Evolutionary conservation across 768 basidiomycete species (phyloP).

Genomic region (Fomitopsis pulvina): DNA sequence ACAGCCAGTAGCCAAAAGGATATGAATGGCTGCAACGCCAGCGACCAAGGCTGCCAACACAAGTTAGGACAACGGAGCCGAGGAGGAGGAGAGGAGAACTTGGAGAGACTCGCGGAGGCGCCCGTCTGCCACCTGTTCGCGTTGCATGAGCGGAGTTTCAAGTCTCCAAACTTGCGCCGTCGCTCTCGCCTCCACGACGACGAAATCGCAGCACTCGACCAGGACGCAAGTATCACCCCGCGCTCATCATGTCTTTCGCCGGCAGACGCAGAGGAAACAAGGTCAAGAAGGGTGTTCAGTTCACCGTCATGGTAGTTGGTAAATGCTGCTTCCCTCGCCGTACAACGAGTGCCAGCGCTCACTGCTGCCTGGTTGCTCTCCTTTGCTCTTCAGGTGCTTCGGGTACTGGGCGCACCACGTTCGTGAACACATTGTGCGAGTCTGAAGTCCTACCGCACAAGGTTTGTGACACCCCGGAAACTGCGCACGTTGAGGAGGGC

Average conservation of each 20-base stretch:
- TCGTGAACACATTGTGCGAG: constrained; percentile 99
- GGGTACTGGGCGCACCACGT: constrained; percentile 95
- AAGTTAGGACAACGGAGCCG: background rate
- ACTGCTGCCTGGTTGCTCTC: constrained; percentile 10
- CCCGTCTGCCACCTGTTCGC: background rate
- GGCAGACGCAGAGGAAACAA: constrained; percentile 88
- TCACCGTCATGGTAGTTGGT: constrained; percentile 98
- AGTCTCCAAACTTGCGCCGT: constrained; percentile 16
- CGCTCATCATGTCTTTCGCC: constrained; percentile 65
- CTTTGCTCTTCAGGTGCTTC: constrained; percentile 66
- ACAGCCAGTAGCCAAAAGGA: background rate
- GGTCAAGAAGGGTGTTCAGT: constrained; percentile 98
- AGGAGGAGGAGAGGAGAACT: background rate
- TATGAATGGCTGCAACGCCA: background rate
- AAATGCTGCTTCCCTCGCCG: constrained; percentile 27
- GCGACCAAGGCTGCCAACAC: too few relatives aligned
- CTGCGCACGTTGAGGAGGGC: constrained; percentile 90
- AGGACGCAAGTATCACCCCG: constrained; percentile 13
- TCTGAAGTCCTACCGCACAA: constrained; percentile 88
- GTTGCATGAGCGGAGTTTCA: constrained; percentile 20
- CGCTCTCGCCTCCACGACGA: constrained; percentile 9
- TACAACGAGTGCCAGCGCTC: constrained; percentile 15
- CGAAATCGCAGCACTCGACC: constrained; percentile 15
- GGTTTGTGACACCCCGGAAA: constrained; percentile 73
- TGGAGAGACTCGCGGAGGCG: background rate